Evolutionary conservation across 75 land plant species (phyloP), one percentile per base, ranked within the genome.

Genomic region (Cunninghamia lanceolata): DNA sequence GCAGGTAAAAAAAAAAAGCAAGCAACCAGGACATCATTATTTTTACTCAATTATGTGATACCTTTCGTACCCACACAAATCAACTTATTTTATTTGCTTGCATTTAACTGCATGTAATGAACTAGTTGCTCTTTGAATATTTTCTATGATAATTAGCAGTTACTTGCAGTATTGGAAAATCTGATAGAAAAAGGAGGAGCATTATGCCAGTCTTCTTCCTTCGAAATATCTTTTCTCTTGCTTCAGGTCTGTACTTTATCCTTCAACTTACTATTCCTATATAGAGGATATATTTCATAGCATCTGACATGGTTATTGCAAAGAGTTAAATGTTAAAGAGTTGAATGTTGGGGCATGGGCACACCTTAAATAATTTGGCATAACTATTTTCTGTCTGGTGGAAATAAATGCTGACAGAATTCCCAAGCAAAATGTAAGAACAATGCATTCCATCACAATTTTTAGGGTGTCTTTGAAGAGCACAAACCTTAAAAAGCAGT

Each of bases 101-200:
- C 63, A 19, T 21, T 19, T 21, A 56, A 56, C 63, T 56, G 63
- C 63, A 56, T 56, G 63, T 56, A 56, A 21, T 56, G 63, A 56
- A 56, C 6, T 21, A 19, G 28, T 21, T 56, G 25, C 63, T 56
- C 63, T 56, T 56, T 56, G 63, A 56, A 56, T 56, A 56, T 19
- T 56, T 56, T 21, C 63, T 56, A 56, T 56, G 63, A 56, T 56
- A 56, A 56, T 56, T 56, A 56, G 63, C 63, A 56, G 63, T 56
- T 56, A 56, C 63, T 56, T 56, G 63, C 63, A 77, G 30, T 89
- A 82, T 59, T 74, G n/a, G 86, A 84, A 84, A 83, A 87, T 52
- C 45, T 88, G 42, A 85, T 89, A 45, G 89, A 71, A 40, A 83
- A 82, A 87, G 89, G 84, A 38, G 86, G 83, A 38, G 45, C 85